Evolutionary conservation across 1,284 basidiomycete species (phyloP).

Genomic region (Puccinia novopanici): DNA sequence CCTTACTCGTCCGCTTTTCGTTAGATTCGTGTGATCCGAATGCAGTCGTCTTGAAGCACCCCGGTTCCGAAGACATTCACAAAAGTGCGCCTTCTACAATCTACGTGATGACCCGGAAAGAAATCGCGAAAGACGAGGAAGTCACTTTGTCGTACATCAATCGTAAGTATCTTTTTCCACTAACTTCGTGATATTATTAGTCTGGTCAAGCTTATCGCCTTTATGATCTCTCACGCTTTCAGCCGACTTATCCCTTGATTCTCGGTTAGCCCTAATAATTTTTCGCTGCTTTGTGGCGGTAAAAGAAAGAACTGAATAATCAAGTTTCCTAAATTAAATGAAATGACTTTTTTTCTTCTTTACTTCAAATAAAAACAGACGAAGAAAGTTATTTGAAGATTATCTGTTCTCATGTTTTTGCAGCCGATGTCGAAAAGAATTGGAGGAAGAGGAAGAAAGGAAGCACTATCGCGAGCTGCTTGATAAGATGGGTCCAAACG

Average conservation of each 20-base stretch:
- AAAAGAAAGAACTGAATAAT: neutral
- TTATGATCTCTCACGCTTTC: neutral
- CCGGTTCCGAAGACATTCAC: constrained; percentile 43
- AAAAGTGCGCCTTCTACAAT: constrained; percentile 50
- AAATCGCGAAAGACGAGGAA: constrained; percentile 49
- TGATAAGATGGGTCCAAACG: neutral
- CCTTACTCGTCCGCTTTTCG: neutral
- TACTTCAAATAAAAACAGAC: too few species aligned
- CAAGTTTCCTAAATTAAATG: neutral
- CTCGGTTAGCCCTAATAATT: constrained; percentile 30
- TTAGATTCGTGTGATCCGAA: constrained; percentile 50
- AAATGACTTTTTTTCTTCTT: neutral
- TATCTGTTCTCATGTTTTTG: constrained; percentile 51
- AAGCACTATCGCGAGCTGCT: constrained; percentile 10
- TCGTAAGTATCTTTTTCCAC: constrained; percentile 24
- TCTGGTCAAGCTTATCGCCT: neutral
- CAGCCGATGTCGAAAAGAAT: constrained; percentile 41
- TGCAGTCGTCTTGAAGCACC: constrained; percentile 40
- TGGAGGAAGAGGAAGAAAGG: constrained; percentile 38
- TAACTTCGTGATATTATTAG: neutral
- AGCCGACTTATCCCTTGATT: constrained; percentile 34
- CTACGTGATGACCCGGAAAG: constrained; percentile 41
- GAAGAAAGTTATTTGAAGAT: constrained; percentile 50
- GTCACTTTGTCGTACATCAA: constrained; percentile 46
- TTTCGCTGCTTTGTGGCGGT: neutral